Evolutionary conservation across 1,284 basidiomycete species (phyloP).

Genomic region (Austroboletus novae-zelandiae): DNA sequence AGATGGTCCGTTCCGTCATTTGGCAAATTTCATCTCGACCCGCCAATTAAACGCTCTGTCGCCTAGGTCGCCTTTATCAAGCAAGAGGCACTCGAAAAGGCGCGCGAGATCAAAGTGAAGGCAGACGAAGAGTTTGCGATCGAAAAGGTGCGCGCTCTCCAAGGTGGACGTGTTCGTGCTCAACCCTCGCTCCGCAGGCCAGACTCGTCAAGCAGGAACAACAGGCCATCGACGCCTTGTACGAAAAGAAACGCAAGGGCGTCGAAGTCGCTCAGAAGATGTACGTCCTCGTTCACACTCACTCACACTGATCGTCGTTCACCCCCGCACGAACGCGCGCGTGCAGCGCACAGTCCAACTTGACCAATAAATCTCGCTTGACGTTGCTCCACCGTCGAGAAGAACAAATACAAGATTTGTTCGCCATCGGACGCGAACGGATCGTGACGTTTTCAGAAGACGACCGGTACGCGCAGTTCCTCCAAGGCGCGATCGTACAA

Average conservation of each 20-base stretch:
- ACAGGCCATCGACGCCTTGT: conserved; percentile 86
- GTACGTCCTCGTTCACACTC: too few species aligned
- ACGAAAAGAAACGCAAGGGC: conserved; percentile 93
- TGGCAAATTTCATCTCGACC: too few species aligned
- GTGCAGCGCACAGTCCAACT: conserved; percentile 86
- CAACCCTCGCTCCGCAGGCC: conserved; percentile 51
- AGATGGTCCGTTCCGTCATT: conserved; percentile 72
- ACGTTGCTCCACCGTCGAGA: conserved; percentile 90
- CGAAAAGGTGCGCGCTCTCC: conserved; percentile 69
- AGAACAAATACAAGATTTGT: conserved; percentile 89
- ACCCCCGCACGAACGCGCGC: not conserved
- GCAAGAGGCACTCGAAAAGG: conserved; percentile 95
- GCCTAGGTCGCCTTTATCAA: conserved; percentile 93
- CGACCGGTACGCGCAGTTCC: conserved; percentile 73
- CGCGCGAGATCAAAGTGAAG: conserved; percentile 93
- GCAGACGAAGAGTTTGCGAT: conserved; percentile 98
- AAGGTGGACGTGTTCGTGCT: not conserved
- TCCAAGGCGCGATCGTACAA: conserved; percentile 83
- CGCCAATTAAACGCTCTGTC: conserved; percentile 3
- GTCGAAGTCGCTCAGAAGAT: conserved; percentile 94
- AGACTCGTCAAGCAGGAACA: conserved; percentile 95
- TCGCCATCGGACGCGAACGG: conserved; percentile 69
- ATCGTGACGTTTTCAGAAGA: conserved; percentile 67
- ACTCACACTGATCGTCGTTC: too few species aligned
- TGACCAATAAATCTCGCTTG: conserved; percentile 95